These are phyloP conservation scores for Exophiala sideris DNA, from an alignment of 2,329 filamentous ascomycete species.

Conservation along the genomic window DNA sequence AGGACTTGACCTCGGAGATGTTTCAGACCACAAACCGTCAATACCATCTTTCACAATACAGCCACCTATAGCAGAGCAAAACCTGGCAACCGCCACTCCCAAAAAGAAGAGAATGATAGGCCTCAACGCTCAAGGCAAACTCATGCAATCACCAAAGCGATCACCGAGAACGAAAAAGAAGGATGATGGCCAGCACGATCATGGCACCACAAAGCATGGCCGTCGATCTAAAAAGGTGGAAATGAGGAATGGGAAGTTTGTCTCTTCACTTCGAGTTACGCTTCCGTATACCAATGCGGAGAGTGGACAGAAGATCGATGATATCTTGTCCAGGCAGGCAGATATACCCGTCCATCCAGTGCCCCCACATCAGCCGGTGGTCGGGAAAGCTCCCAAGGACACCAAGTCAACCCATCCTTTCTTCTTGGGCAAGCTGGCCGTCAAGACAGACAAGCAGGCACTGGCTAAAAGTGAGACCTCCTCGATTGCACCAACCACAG, in stretches of 20 bases:
- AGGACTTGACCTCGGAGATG: neutral
- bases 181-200: neutral
- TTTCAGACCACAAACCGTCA: neutral
- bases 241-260: slow-evolving; percentile 26
- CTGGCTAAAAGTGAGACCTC: slow-evolving; percentile 8
- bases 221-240: slow-evolving; percentile 12
- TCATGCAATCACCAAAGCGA: slow-evolving; percentile 21
- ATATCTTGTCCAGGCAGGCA: slow-evolving; percentile 48
- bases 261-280: slow-evolving; percentile 17
- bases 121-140: slow-evolving; percentile 43
- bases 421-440: slow-evolving; percentile 57
- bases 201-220: neutral
- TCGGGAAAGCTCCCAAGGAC: neutral
- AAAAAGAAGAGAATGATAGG: slow-evolving; percentile 48
- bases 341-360: slow-evolving; percentile 11
- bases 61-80: neutral
- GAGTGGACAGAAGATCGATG: slow-evolving; percentile 60
- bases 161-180: slow-evolving; percentile 6
- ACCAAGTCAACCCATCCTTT: slow-evolving; percentile 64
- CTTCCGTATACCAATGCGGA: slow-evolving; percentile 22
- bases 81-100: slow-evolving; percentile 43
- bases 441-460: slow-evolving; percentile 5
- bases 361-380: slow-evolving; percentile 16
- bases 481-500: slow-evolving; percentile 8
- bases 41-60: neutral